Conservation (phyloP, 805 yeast genomes). For the Metschnikowia lochheadii region DNA sequence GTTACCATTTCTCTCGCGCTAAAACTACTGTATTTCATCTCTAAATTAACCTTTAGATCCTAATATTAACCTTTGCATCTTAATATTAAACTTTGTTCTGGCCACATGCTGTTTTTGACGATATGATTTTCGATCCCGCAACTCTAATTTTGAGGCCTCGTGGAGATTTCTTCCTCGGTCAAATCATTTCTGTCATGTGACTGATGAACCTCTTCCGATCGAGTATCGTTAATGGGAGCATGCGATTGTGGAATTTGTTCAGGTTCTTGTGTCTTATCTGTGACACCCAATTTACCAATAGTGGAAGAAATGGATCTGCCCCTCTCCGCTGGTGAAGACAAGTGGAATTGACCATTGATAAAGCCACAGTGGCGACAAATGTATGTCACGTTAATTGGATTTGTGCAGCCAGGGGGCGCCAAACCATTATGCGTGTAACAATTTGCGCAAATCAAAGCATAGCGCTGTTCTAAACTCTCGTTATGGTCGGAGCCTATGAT, state of each 20-base stretch:
- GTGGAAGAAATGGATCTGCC: neutral
- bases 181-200: neutral
- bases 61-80: neutral
- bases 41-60: neutral
- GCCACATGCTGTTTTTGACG: neutral
- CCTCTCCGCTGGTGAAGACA: neutral
- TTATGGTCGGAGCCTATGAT: slow-evolving; percentile 55
- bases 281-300: neutral
- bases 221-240: neutral
- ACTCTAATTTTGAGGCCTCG: neutral
- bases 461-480: slow-evolving; percentile 57
- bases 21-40: neutral
- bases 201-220: neutral
- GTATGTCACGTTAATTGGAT: slow-evolving; percentile 50
- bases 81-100: neutral
- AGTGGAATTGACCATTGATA: slow-evolving; percentile 27
- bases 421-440: slow-evolving; percentile 75
- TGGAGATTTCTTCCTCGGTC: neutral
- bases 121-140: neutral
- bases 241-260: neutral
- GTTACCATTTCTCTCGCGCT: neutral
- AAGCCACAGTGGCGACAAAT: slow-evolving; percentile 64
- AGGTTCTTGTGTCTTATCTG: neutral
- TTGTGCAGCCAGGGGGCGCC: slow-evolving; percentile 62
- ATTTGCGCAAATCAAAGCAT: slow-evolving; percentile 66